phyloP scores from a whole-genome alignment of 129 eudicot species.

The Flaveria bidentis region DNA sequence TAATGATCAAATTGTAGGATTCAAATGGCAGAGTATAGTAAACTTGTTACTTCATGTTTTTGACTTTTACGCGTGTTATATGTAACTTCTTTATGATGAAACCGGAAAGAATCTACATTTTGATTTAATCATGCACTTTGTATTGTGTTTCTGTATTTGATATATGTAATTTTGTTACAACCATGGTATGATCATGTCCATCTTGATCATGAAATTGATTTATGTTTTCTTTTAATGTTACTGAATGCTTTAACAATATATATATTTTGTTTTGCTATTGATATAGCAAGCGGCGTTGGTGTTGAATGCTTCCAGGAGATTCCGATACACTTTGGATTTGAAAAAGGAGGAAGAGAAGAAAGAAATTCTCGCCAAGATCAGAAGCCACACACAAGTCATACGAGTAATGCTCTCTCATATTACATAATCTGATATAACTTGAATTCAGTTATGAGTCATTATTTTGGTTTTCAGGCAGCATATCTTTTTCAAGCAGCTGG shows the following conservation, averaged over 20 bases:
- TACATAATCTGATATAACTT: neutral
- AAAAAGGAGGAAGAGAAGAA: slow-evolving; percentile 89
- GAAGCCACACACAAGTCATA: slow-evolving; percentile 82
- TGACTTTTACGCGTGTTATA: too few species aligned
- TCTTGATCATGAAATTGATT: neutral
- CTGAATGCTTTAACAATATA: neutral
- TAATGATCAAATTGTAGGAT: neutral
- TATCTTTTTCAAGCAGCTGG: slow-evolving; percentile 63
- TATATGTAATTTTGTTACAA: neutral
- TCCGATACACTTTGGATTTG: slow-evolving; percentile 92
- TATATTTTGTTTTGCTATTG: slow-evolving; percentile 8
- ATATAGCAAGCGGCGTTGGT: slow-evolving; percentile 97
- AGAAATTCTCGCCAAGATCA: slow-evolving; percentile 64
- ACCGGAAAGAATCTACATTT: too few species aligned
- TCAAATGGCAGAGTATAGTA: neutral
- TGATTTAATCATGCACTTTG: too few species aligned
- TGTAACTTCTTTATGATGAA: too few species aligned
- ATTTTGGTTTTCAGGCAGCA: slow-evolving; percentile 64
- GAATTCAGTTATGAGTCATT: slow-evolving; percentile 13
- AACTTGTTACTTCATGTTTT: neutral
- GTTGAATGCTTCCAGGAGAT: slow-evolving; percentile 89
- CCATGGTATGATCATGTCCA: neutral
- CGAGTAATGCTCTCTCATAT: slow-evolving; percentile 49
- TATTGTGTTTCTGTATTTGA: too few species aligned
- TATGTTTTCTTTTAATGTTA: neutral